Conservation (phyloP, 2,329 filamentous ascomycete genomes). For the Magnaporthiopsis rhizophila region DNA sequence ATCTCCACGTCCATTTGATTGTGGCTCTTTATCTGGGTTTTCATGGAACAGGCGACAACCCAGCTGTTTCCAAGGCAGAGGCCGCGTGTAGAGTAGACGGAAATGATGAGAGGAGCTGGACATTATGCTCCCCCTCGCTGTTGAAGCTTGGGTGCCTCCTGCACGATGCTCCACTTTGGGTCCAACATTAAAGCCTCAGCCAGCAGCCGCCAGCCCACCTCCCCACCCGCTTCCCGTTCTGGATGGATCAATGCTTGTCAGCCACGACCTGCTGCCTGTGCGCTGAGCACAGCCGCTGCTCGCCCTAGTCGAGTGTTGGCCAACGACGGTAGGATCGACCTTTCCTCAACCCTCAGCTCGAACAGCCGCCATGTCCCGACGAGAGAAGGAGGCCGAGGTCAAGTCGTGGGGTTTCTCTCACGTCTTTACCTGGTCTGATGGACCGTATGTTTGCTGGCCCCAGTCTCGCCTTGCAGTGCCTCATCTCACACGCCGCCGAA, state of each 20-base stretch:
- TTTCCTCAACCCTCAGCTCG: not conserved
- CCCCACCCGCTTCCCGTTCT: not conserved
- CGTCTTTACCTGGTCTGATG: slow-evolving; percentile 67
- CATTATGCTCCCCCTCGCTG: not conserved
- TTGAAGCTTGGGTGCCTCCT: not conserved
- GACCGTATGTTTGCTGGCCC: slow-evolving; percentile 43
- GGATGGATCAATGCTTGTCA: not conserved
- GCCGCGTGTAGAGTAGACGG: not conserved
- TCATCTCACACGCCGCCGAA: not conserved
- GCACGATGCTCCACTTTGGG: not conserved
- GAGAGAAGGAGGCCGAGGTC: slow-evolving; percentile 46
- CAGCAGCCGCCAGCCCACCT: not conserved
- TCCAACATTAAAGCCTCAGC: not conserved
- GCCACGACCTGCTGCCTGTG: not conserved
- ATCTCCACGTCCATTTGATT: not conserved
- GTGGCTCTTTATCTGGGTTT: not conserved
- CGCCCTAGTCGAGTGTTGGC: not conserved
- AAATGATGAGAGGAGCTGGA: not conserved
- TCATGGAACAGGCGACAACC: not conserved
- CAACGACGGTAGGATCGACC: not conserved
- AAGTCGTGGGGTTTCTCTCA: slow-evolving; percentile 60
- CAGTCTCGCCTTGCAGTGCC: not conserved
- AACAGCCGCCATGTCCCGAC: not conserved
- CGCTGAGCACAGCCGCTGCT: not conserved
- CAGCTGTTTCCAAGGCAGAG: not conserved